Base-by-base conservation (phyloP, 2,329 filamentous ascomycete genomes). In the Lasiodiplodia theobromae region DNA sequence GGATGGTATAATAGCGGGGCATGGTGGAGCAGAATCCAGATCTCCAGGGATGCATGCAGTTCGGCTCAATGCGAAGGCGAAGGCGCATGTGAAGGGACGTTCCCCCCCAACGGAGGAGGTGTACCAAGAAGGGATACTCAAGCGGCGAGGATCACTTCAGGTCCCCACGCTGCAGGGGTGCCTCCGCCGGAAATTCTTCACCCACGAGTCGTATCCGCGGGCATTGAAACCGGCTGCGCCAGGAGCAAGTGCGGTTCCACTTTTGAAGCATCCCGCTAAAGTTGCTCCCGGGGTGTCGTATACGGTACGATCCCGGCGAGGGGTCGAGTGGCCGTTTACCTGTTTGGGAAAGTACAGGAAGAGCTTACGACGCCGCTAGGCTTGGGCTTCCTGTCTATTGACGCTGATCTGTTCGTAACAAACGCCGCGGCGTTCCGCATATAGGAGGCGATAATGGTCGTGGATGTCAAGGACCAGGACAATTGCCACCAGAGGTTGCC, bases 21-120 rank as follows among this genome's bases (percentile, higher is more conserved):
- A 34, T 38, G 28, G 44, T 38, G 60, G 37, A 31, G 60, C 60
- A 28, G 21, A 38, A 52, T 38, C 18, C n/a, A 38, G 47, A 64
- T 52, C 47, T 51, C 47, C 60, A 64, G 60, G 60, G 44, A 52
- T 49, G 16, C 28, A 10, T 38, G 47, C 60, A 47, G 21, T 64
- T 52, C 37, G 51, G 37, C 44, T 47, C 60, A 52, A 52, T 31
- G 40, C n/a, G 12, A 64, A 64, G 47, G 28, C 44, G 34, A 21
- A 47, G 11, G 11, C 16, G 60, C 60, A 52, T 52, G 60, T 52
- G 60, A 52, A 52, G 58, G 47, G 47, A 52, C 31, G 31, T 34
- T 10, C 31, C 1, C 8, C 31, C 34, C 34, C 18, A 47, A 47
- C 3, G 18, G 44, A 28, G 21, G 25, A 47, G 14, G 23, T 11